phyloP scores from a whole-genome alignment of 2,329 filamentous ascomycete genomes.

The Acrodontium crateriforme region DNA sequence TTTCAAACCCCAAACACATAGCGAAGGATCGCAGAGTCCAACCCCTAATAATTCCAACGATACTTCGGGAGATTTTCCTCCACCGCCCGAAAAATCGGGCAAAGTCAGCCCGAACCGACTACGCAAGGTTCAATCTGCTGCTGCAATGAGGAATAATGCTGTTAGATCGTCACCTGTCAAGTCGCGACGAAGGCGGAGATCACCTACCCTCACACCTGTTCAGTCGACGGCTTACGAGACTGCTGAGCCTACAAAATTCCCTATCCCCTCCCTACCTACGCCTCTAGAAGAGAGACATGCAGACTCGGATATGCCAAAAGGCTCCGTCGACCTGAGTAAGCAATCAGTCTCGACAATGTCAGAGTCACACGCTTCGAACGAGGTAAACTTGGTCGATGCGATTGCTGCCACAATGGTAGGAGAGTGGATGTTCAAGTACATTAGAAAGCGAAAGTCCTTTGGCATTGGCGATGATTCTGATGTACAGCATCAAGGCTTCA shows the following conservation, averaged over 20 bases:
- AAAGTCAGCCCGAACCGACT: conserved; percentile 32
- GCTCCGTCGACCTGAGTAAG: conserved; percentile 1
- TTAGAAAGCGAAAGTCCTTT: conserved; percentile 79
- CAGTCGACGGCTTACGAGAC: conserved; percentile 23
- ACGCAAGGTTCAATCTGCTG: conserved; percentile 75
- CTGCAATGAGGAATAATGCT: conserved; percentile 46
- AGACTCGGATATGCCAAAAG: conserved; percentile 6
- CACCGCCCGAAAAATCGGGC: conserved; percentile 18
- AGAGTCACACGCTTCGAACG: conserved; percentile 11
- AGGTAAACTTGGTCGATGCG: conserved; percentile 71
- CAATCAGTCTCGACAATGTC: too few relatives aligned
- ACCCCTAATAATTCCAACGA: conserved; percentile 41
- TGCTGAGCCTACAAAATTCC: conserved; percentile 18
- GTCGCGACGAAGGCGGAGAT: conserved; percentile 16
- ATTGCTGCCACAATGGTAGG: conserved; percentile 98
- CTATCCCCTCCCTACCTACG: conserved; percentile 20
- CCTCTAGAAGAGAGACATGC: conserved; percentile 13
- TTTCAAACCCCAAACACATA: conserved; percentile 48
- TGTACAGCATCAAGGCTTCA: conserved; percentile 10
- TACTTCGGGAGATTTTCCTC: too few relatives aligned
- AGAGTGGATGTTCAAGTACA: conserved; percentile 92
- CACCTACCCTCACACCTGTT: conserved; percentile 22
- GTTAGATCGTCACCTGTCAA: conserved; percentile 40
- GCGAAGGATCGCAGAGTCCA: conserved; percentile 68
- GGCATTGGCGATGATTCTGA: conserved; percentile 53